Percentiles rank a stretch among this genome's conserved stretches.
Conservation (phyloP, 2,329 filamentous ascomycete genomes). For the Blastomyces emzantsi region DNA sequence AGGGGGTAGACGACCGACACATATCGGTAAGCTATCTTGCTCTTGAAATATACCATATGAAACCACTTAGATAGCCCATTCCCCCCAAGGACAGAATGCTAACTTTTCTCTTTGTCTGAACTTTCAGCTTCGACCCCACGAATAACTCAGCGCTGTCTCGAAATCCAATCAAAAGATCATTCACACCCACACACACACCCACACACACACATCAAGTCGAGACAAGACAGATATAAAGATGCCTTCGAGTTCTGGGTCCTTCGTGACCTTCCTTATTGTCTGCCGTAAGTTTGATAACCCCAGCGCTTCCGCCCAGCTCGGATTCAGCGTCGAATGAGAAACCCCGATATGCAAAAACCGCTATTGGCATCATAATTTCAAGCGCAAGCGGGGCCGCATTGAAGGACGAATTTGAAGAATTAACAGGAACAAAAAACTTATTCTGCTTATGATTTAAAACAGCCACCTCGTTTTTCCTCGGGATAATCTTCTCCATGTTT, state of each 20-base stretch:
- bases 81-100: background rate
- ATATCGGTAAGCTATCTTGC: background rate
- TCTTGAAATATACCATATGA: background rate
- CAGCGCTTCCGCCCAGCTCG: conserved; percentile 9
- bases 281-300: conserved; percentile 58
- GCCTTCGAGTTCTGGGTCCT: conserved; percentile 49
- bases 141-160: background rate
- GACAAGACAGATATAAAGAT: conserved; percentile 18
- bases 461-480: conserved; percentile 96
- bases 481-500: conserved; percentile 91
- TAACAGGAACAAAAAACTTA: conserved; percentile 4
- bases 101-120: conserved; percentile 2
- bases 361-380: background rate
- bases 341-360: background rate
- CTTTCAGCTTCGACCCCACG: background rate
- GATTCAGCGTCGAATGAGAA: conserved; percentile 6
- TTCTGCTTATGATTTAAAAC: conserved; percentile 8
- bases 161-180: background rate
- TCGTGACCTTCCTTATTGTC: conserved; percentile 95
- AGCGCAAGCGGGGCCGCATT: background rate
- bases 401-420: background rate
- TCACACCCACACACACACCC: no score
- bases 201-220: background rate
- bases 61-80: background rate
- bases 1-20: background rate